Evolutionary conservation across 2,329 filamentous ascomycete species (phyloP).

Genomic region (Fusarium domesticum): DNA sequence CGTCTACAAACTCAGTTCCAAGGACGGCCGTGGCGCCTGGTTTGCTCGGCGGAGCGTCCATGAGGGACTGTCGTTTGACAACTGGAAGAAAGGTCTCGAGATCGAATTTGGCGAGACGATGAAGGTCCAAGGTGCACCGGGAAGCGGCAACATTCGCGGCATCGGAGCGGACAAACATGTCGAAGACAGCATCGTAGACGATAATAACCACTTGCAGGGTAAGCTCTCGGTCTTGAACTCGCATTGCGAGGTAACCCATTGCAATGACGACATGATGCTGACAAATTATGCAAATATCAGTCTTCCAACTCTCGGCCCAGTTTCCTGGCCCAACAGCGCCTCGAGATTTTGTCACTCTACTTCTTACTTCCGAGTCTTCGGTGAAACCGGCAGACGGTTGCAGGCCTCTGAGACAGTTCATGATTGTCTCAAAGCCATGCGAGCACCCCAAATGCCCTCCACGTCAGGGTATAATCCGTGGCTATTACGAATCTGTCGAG

Average conservation of each 20-base stretch:
- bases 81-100: slow-evolving; percentile 74
- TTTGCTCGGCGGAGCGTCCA: slow-evolving; percentile 85
- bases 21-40: slow-evolving; percentile 84
- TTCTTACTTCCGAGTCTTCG: slow-evolving; percentile 63
- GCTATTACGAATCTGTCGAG: slow-evolving; percentile 88
- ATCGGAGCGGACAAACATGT: slow-evolving; percentile 78
- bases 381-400: slow-evolving; percentile 30
- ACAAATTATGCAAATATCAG: slow-evolving; percentile 40
- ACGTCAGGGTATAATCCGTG: slow-evolving; percentile 72
- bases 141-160: slow-evolving; percentile 74
- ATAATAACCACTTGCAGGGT: slow-evolving; percentile 63
- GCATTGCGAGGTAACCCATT: background rate
- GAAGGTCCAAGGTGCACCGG: slow-evolving; percentile 65
- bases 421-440: slow-evolving; percentile 85
- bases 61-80: slow-evolving; percentile 70
- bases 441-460: slow-evolving; percentile 69
- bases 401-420: slow-evolving; percentile 64
- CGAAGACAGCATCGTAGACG: slow-evolving; percentile 58
- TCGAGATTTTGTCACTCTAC: slow-evolving; percentile 79
- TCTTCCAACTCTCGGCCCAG: slow-evolving; percentile 82
- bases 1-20: slow-evolving; percentile 75
- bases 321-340: slow-evolving; percentile 87
- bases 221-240: slow-evolving; percentile 8
- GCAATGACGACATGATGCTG: slow-evolving; percentile 7
- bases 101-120: slow-evolving; percentile 78